These are phyloP conservation scores for Saprolegnia parasitica DNA, from an alignment of 352 stramenopile genomes.

Conservation along the genomic window DNA sequence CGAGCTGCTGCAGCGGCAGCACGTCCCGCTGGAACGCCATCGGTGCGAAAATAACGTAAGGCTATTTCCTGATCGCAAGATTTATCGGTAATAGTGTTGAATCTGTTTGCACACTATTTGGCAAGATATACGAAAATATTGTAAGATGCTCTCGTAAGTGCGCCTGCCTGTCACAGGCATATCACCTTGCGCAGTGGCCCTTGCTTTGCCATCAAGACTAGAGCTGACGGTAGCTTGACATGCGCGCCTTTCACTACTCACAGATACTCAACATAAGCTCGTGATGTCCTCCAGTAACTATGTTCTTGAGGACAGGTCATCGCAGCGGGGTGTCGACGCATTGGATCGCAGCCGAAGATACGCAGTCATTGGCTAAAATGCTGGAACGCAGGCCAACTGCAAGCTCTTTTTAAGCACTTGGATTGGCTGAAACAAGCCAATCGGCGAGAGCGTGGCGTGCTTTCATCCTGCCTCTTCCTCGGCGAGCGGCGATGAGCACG, in stretches of 20 bases:
- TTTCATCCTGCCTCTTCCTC: not conserved
- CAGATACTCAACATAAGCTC: no score
- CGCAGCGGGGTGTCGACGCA: no score
- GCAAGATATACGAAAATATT: not conserved
- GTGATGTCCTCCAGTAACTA: no score
- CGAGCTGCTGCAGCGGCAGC: constrained; percentile 69
- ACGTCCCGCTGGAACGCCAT: constrained; percentile 88
- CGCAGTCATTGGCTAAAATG: no score
- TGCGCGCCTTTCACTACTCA: no score
- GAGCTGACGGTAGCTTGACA: no score
- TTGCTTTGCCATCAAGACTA: no score
- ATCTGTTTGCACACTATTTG: not conserved
- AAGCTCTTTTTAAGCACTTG: not conserved
- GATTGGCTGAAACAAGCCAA: not conserved
- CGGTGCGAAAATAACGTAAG: not conserved
- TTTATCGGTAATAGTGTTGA: not conserved
- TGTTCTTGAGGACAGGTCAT: no score
- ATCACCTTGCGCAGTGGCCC: not conserved
- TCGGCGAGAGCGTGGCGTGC: not conserved
- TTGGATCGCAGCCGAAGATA: no score
- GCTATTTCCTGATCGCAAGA: no score
- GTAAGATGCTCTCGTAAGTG: not conserved
- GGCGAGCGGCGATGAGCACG: constrained; percentile 9
- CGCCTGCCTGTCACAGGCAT: not conserved
- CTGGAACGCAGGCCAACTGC: no score